Base-by-base conservation (phyloP, 352 stramenopile genomes). In the Detonula confervacea region DNA sequence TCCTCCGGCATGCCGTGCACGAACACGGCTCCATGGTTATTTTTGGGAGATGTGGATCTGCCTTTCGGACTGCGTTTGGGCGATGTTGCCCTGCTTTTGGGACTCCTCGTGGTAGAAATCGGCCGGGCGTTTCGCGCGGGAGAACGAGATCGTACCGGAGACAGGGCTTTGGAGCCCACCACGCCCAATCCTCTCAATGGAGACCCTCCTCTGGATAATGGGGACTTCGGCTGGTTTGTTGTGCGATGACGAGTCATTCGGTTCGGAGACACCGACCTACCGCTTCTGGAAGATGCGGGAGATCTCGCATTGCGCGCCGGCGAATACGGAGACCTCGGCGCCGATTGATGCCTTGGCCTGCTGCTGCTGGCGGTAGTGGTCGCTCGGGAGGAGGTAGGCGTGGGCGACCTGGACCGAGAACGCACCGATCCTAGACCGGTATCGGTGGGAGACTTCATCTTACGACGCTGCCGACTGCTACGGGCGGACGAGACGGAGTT, bases 1-100 rank as follows among this genome's bases (percentile, higher is more conserved):
- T 84, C 71, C 24, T 80, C 64, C 9, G 67, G 61, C 57, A 42
- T 29, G 25, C 75, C 81, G 29, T 87, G 81, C 25, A 88, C 74
- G 64, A 87, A 83, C 0, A 86, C 63, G 29, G 55, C 67, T 42
- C 27, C 33, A 51, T 54, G 9, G 37, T 63, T 29, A 25, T 7
- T 11, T 14, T 54, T 68, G 33, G 61, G 24, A 62, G 49, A 44
- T 44, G 29, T 20, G 46, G 30, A 4, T 46, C 33, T 1, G 59
- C 57, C n/a, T n/a, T n/a, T n/a, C n/a, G n/a, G 37, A 65, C 24
- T 7, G 25, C 39, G 20, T 63, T 49, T 49, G 18, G 78, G 52
- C 12, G 70, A 60, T 20, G 69, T 61, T 35, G 68, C 46, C 16
- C 25, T 39, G 22, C 49, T 62, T 57, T 25, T 73, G n/a, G 25